Evolutionary conservation across 345 rosid genomes (phyloP).

Genomic region (Dimocarpus longan): DNA sequence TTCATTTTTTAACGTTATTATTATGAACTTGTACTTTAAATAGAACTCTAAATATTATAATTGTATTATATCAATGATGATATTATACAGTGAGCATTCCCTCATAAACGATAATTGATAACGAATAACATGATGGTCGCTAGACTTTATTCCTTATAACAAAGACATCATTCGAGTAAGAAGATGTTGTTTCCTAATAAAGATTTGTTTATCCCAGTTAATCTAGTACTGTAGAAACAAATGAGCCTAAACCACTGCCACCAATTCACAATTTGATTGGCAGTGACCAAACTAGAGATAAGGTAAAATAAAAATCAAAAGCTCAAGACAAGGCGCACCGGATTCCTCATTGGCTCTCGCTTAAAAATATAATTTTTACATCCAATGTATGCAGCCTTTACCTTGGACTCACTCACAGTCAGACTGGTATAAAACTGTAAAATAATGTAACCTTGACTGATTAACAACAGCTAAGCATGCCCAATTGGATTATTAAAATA

Average conservation of each 20-base stretch:
- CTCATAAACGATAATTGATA: no score
- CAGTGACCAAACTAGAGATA: neutral
- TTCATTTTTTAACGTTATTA: no score
- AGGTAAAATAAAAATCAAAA: neutral
- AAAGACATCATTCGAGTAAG: no score
- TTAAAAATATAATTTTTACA: slow-evolving; percentile 18
- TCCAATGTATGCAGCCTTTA: slow-evolving; percentile 33
- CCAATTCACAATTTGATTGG: neutral
- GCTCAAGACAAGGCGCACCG: neutral
- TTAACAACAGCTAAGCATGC: slow-evolving; percentile 32
- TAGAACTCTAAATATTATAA: no score
- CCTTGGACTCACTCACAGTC: neutral
- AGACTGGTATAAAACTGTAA: slow-evolving; percentile 7
- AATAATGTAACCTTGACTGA: slow-evolving; percentile 15
- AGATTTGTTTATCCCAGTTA: neutral
- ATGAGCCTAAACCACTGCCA: neutral
- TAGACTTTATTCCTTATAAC: no score
- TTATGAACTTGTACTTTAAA: no score
- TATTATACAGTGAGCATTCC: no score
- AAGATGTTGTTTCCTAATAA: no score
- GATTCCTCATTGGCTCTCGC: neutral
- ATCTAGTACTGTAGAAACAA: neutral
- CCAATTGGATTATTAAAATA: slow-evolving; percentile 13
- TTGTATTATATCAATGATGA: no score
- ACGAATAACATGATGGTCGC: no score